phyloP scores from a whole-genome alignment of 2,329 filamentous ascomycete species.

The Simplicillium aogashimaense region DNA sequence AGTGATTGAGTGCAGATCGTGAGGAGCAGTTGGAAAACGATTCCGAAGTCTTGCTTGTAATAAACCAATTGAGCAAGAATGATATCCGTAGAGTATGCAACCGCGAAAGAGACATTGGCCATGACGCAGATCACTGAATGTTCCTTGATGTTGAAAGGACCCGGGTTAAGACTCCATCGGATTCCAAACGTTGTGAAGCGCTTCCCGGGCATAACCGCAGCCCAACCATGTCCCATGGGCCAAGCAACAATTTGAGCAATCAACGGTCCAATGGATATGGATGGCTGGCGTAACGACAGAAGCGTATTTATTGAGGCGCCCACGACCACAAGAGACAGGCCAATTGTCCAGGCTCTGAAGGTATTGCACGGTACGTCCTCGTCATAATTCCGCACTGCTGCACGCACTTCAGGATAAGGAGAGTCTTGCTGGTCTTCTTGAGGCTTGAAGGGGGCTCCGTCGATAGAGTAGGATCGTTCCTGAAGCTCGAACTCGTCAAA shows the following conservation, averaged over 20 bases:
- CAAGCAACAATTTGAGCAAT: constrained; percentile 56
- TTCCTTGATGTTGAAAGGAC: constrained; percentile 62
- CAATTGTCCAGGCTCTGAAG: constrained; percentile 54
- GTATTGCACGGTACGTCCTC: constrained; percentile 58
- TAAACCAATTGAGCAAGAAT: constrained; percentile 62
- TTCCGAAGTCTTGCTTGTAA: constrained; percentile 60
- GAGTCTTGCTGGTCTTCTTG: constrained; percentile 43
- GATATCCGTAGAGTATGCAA: constrained; percentile 65
- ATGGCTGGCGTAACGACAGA: constrained; percentile 51
- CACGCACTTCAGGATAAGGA: constrained; percentile 56
- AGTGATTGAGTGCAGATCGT: constrained; percentile 60
- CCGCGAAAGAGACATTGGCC: constrained; percentile 61
- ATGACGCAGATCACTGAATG: constrained; percentile 60
- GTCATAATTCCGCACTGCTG: constrained; percentile 55
- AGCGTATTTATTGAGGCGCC: constrained; percentile 54
- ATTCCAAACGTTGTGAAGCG: constrained; percentile 42
- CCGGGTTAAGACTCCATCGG: constrained; percentile 51
- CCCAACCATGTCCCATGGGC: constrained; percentile 54
- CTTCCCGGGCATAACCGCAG: constrained; percentile 38
- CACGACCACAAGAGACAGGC: constrained; percentile 42
- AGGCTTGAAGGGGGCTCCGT: constrained; percentile 20
- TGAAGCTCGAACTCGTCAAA: constrained; percentile 3
- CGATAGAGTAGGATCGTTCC: constrained; percentile 9
- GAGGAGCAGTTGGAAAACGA: constrained; percentile 55
- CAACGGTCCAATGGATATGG: constrained; percentile 49